Conservation (phyloP, 352 stramenopile species). For the Blastocystis sp. region DNA sequence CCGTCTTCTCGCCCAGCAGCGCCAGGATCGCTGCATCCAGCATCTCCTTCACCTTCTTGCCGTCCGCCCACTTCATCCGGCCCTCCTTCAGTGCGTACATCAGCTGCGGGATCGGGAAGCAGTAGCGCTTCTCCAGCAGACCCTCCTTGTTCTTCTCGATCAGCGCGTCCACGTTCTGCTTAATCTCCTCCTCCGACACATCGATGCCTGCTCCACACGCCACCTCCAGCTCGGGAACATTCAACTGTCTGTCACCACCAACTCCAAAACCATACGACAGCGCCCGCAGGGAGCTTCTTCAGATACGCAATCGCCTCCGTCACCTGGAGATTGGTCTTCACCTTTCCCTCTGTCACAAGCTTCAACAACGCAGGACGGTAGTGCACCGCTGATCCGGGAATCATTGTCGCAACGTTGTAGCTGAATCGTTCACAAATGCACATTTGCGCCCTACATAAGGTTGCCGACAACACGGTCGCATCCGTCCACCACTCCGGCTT, state of each 20-base stretch:
- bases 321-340: slow-evolving; percentile 46
- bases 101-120: slow-evolving; percentile 42
- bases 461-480: slow-evolving; percentile 47
- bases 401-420: slow-evolving; percentile 35
- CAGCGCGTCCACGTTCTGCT: background rate
- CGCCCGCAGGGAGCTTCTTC: slow-evolving; percentile 38
- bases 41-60: slow-evolving; percentile 42
- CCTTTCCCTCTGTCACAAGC: slow-evolving; percentile 39
- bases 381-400: background rate
- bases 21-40: slow-evolving; percentile 33
- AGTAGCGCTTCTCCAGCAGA: slow-evolving; percentile 44
- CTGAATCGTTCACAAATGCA: background rate
- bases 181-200: slow-evolving; percentile 42
- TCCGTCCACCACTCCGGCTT: slow-evolving; percentile 28
- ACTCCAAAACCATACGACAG: background rate
- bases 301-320: slow-evolving; percentile 4
- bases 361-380: slow-evolving; percentile 48
- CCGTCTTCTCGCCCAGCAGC: slow-evolving; percentile 18
- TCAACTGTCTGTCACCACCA: background rate
- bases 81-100: slow-evolving; percentile 52
- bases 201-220: slow-evolving; percentile 46
- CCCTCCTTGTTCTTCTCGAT: slow-evolving; percentile 51
- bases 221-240: background rate
- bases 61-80: slow-evolving; percentile 54
- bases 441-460: slow-evolving; percentile 1